Evolutionary conservation across 2,329 filamentous ascomycete species (phyloP).

Genomic region (Cercospora berteroae): DNA sequence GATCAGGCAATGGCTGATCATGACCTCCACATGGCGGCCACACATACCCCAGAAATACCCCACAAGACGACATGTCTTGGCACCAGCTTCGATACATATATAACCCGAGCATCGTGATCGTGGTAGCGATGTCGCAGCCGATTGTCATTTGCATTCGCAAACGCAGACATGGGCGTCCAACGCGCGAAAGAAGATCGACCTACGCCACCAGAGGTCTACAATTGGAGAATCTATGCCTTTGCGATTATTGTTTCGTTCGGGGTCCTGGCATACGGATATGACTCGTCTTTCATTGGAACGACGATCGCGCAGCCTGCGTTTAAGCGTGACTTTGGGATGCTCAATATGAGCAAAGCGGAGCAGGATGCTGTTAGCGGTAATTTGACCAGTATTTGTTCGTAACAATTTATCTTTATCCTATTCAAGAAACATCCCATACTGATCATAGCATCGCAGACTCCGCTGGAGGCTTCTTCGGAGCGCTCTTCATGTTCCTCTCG

Average conservation of each 20-base stretch:
- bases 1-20: not conserved
- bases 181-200: slow-evolving; percentile 56
- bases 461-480: slow-evolving; percentile 56
- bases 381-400: slow-evolving; percentile 45
- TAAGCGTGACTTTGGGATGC: slow-evolving; percentile 44
- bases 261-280: slow-evolving; percentile 51
- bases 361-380: slow-evolving; percentile 46
- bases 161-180: slow-evolving; percentile 36
- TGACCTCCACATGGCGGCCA: not conserved
- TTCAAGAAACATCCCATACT: not conserved
- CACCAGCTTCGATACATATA: not conserved
- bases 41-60: not conserved
- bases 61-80: not conserved
- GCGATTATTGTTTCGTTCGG: slow-evolving; percentile 52
- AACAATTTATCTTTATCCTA: not conserved
- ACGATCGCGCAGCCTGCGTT: slow-evolving; percentile 54
- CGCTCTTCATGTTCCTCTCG: slow-evolving; percentile 49
- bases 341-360: slow-evolving; percentile 37
- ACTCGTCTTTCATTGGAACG: slow-evolving; percentile 55
- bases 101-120: not conserved
- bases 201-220: slow-evolving; percentile 57
- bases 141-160: not conserved
- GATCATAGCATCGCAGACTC: slow-evolving; percentile 24
- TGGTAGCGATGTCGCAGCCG: not conserved
- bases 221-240: slow-evolving; percentile 52